Evolutionary conservation across 805 yeast genomes (phyloP), one percentile per base, ranked within the genome.

Genomic region (Nematodospora valgi): DNA sequence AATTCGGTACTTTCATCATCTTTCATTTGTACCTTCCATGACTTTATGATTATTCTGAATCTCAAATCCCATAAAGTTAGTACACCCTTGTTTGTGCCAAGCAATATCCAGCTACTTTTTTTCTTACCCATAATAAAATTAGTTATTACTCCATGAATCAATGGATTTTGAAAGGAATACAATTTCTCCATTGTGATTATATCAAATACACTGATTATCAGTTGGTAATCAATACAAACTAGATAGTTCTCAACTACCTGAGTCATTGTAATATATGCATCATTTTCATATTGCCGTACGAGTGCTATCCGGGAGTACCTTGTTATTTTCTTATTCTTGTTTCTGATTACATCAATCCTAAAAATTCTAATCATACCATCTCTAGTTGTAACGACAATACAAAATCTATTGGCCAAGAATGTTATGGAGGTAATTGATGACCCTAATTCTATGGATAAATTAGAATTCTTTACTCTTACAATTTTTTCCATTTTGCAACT

Each of bases 51-150:
- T 0, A 82, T 39, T 23, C 68, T 68, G 53, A 87, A 86, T 35
- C 94, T 64, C 23, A 85, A 45, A 54, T 88, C 96, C 95, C 96
- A 88, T 11, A 91, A 58, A 43, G 78, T 80, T 20, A 93, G 52
- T 1, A 81, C 62, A 1, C 97, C 97, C 25, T 72, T 73, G 0
- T 74, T 62, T 0, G 96, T 86, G 0, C 96, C 97, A 2, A 82
- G 52, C 6, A 86, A 54, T 1, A 86, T 52, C 86, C 96, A 86
- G 4, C 72, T 61, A 17, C 64, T 58, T 11, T 67, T 59, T 0
- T 60, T 55, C 15, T 83, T 57, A n/a, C n/a, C n/a, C n/a, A n/a
- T n/a, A 1, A 76, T 68, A 48, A 87, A 75, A 12, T 81, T 59
- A 0, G 79, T 72, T 0, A 82, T 73, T 2, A 75, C 59, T 0